These are phyloP conservation scores for Candida railenensis DNA, from an alignment of 805 yeast species.

Conservation along the genomic window DNA sequence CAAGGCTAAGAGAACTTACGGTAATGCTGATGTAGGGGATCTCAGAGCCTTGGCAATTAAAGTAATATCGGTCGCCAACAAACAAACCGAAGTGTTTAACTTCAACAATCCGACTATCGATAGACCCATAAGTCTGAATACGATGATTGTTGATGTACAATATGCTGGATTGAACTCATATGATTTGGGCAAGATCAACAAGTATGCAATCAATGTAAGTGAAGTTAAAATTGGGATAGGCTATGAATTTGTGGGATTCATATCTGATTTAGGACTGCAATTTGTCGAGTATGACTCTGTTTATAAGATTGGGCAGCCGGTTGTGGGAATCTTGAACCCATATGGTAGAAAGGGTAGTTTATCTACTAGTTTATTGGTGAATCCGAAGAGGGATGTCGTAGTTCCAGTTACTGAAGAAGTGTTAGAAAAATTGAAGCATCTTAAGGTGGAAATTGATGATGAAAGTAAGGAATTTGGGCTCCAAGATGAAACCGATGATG, in stretches of 20 bases:
- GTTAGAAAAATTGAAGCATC: not conserved
- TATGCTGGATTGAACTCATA: constrained; percentile 65
- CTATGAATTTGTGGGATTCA: constrained; percentile 64
- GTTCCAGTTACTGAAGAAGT: constrained; percentile 26
- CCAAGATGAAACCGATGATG: constrained; percentile 3
- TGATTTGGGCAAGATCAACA: constrained; percentile 60
- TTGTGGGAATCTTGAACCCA: constrained; percentile 61
- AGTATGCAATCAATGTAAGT: constrained; percentile 50
- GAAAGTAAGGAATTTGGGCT: not conserved
- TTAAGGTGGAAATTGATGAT: constrained; percentile 1
- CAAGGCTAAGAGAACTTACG: not conserved
- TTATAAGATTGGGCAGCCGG: constrained; percentile 58
- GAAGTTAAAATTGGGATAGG: constrained; percentile 64
- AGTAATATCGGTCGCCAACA: constrained; percentile 45
- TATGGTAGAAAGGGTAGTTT: constrained; percentile 54
- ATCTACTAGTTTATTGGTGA: constrained; percentile 54
- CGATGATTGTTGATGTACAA: constrained; percentile 56
- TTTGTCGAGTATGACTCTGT: constrained; percentile 17
- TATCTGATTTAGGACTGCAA: constrained; percentile 55
- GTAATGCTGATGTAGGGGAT: constrained; percentile 34
- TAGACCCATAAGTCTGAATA: constrained; percentile 46
- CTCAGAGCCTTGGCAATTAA: constrained; percentile 51
- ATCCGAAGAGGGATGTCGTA: constrained; percentile 47
- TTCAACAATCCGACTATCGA: constrained; percentile 52
- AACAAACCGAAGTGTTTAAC: constrained; percentile 42